phyloP scores from a whole-genome alignment of 129 eudicot genomes.

The Pulicaria dysenterica region DNA sequence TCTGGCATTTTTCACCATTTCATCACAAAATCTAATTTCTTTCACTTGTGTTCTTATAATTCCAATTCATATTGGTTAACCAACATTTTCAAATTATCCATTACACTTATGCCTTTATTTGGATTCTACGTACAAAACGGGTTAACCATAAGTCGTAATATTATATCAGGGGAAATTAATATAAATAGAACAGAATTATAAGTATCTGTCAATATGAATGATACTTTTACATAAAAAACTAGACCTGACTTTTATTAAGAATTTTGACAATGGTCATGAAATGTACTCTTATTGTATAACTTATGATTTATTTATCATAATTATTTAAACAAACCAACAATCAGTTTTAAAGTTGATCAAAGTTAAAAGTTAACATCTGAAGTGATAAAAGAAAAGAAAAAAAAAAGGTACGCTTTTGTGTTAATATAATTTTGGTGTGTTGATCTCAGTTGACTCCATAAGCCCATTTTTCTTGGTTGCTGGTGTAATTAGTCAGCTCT shows the following conservation, averaged over 20 bases:
- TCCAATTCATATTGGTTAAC: too few relatives aligned
- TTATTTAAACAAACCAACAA: background rate
- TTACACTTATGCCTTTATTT: too few relatives aligned
- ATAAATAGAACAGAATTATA: too few relatives aligned
- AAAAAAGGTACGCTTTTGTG: background rate
- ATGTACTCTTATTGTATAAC: slow-evolving; percentile 3
- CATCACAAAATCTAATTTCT: too few relatives aligned
- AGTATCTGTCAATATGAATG: background rate
- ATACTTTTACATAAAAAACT: background rate
- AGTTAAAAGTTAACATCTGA: background rate
- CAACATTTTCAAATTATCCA: too few relatives aligned
- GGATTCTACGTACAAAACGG: too few relatives aligned
- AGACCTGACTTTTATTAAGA: background rate
- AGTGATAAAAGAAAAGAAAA: too few relatives aligned
- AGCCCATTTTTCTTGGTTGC: slow-evolving; percentile 91
- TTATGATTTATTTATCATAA: background rate
- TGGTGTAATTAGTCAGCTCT: slow-evolving; percentile 76
- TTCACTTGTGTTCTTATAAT: too few relatives aligned
- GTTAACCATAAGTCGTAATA: too few relatives aligned
- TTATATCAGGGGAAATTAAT: too few relatives aligned
- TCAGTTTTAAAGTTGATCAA: background rate
- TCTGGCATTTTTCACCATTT: too few relatives aligned
- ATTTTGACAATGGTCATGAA: background rate
- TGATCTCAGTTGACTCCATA: slow-evolving; percentile 60
- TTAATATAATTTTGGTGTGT: background rate